phyloP scores from a whole-genome alignment of 2,329 filamentous ascomycete species.

The Penicillium polonicum region DNA sequence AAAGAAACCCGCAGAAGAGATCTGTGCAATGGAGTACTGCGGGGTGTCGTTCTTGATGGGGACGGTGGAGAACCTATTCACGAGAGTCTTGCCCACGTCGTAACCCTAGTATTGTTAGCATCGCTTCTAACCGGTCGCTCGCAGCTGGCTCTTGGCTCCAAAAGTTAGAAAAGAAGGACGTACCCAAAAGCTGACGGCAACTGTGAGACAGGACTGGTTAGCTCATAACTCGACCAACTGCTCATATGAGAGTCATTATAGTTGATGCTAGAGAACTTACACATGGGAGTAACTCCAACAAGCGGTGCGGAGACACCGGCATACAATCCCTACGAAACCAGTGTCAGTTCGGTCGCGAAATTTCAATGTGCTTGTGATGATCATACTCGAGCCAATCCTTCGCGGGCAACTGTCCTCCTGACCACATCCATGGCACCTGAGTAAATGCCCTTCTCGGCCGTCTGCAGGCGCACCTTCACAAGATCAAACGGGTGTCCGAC shows the following conservation, averaged over 20 bases:
- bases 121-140: not conserved
- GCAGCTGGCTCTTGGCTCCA: not conserved
- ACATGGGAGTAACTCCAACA: constrained; percentile 97
- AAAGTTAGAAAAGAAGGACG: constrained; percentile 12
- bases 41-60: constrained; percentile 59
- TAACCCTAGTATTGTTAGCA: constrained; percentile 69
- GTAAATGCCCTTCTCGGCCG: constrained; percentile 91
- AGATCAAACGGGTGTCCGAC: constrained; percentile 97
- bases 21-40: constrained; percentile 78
- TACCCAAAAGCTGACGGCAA: constrained; percentile 67
- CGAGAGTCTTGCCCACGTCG: constrained; percentile 88
- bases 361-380: not conserved
- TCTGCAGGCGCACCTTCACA: constrained; percentile 96
- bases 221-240: not conserved
- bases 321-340: constrained; percentile 67
- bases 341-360: constrained; percentile 9
- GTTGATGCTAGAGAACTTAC: constrained; percentile 56
- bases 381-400: constrained; percentile 66
- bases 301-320: constrained; percentile 95
- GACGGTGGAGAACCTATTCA: constrained; percentile 65
- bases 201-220: constrained; percentile 36
- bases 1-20: constrained; percentile 93
- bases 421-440: constrained; percentile 88
- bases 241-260: constrained; percentile 1
- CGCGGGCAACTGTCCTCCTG: constrained; percentile 78